A percentile compares a stretch with the other conserved stretches of the same genome.
phyloP scores from a whole-genome alignment of 345 rosid species.

The Cardamine resedifolia region DNA sequence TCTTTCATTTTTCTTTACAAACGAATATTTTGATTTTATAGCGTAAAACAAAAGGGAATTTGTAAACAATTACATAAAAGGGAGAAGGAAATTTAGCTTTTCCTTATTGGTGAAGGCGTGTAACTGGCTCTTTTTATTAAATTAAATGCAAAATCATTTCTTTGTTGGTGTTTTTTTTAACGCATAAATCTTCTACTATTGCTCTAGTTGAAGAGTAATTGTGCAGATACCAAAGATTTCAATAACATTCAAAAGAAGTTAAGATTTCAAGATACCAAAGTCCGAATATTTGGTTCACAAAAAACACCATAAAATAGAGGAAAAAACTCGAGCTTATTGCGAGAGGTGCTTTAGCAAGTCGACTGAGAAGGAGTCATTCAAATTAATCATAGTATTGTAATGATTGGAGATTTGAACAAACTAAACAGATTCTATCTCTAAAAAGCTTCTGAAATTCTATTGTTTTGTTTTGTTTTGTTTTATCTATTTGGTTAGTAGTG shows the following conservation, averaged over 20 bases:
- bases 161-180: not conserved
- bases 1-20: constrained; percentile 10
- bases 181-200: not conserved
- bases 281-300: not conserved
- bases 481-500: not conserved
- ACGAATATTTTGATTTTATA: constrained; percentile 18
- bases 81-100: not conserved
- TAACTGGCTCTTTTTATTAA: not conserved
- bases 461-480: not conserved
- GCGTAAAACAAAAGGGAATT: constrained; percentile 30
- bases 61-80: constrained; percentile 9
- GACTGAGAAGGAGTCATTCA: too few species aligned
- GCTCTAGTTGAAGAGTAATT: not conserved
- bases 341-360: too few species aligned
- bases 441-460: not conserved
- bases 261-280: not conserved
- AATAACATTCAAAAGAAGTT: not conserved
- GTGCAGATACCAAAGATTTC: not conserved
- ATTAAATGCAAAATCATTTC: not conserved
- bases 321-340: too few species aligned
- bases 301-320: not conserved
- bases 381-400: too few species aligned
- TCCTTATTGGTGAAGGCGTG: constrained; percentile 14
- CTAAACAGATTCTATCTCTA: not conserved
- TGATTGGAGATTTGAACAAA: not conserved